Conservation (phyloP, 2,329 filamentous ascomycete species). For the Cladosporium velox region DNA sequence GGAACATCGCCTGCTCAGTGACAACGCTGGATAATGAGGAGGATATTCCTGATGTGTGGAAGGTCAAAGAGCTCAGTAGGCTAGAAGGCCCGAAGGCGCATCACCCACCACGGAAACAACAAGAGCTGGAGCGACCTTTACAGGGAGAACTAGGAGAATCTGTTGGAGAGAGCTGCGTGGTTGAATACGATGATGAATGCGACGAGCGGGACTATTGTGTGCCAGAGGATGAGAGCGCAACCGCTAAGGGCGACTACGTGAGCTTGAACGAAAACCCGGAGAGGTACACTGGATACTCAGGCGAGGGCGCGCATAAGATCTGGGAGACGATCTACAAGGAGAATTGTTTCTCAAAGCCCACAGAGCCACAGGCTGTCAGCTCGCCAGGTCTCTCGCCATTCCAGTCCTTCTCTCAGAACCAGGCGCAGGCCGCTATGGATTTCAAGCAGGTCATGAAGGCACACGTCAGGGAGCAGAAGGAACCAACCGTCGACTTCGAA, state of each 20-base stretch:
- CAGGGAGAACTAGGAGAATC: conserved; percentile 80
- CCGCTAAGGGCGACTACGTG: conserved; percentile 92
- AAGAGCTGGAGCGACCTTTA: conserved; percentile 73
- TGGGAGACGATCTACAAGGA: conserved; percentile 97
- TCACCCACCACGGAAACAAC: conserved; percentile 76
- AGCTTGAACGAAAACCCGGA: conserved; percentile 92
- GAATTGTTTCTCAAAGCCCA: conserved; percentile 76
- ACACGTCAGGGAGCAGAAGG: conserved; percentile 62
- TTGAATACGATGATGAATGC: conserved; percentile 96
- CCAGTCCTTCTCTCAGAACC: conserved; percentile 45
- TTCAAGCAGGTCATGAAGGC: conserved; percentile 62
- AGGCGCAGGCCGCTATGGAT: conserved; percentile 59
- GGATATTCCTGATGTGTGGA: conserved; percentile 89
- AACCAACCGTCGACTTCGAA: conserved; percentile 67
- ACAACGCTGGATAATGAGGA: conserved; percentile 94
- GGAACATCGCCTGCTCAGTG: conserved; percentile 94
- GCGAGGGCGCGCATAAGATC: conserved; percentile 80
- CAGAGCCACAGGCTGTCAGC: conserved; percentile 28
- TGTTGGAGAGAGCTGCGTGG: conserved; percentile 92
- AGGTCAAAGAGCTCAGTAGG: conserved; percentile 87
- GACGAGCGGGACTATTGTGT: conserved; percentile 97
- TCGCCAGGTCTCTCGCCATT: conserved; percentile 29
- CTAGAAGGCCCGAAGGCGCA: conserved; percentile 87
- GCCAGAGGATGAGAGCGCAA: conserved; percentile 86
- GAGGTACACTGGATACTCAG: conserved; percentile 90